phyloP scores from a whole-genome alignment of 2,329 filamentous ascomycete species.

The Sporothrix dimorphospora region DNA sequence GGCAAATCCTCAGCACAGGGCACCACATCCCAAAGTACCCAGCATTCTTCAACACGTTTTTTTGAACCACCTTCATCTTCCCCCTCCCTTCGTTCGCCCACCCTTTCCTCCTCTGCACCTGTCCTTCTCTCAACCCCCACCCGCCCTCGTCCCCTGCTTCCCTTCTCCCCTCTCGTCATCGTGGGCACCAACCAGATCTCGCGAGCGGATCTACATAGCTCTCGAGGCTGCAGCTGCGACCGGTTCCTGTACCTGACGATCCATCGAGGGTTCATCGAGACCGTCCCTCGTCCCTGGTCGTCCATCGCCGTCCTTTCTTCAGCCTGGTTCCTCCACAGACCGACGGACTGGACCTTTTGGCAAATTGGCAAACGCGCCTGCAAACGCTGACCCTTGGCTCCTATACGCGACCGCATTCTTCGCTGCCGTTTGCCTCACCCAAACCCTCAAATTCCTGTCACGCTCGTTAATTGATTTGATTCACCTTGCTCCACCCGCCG shows the following conservation, averaged over 20 bases:
- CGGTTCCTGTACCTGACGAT: constrained; percentile 25
- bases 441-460: constrained; percentile 6
- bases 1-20: constrained; percentile 16
- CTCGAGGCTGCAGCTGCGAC: constrained; percentile 1
- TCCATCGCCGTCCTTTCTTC: constrained; percentile 2
- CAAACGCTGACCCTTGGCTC: neutral
- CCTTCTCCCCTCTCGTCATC: constrained; percentile 6
- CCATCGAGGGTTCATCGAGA: constrained; percentile 12
- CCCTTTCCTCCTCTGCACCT: neutral
- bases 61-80: constrained; percentile 1
- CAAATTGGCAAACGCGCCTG: constrained; percentile 28
- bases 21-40: constrained; percentile 1
- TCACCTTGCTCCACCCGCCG: constrained; percentile 5
- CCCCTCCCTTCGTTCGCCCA: neutral
- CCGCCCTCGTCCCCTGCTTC: neutral
- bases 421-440: neutral
- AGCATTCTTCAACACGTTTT: constrained; percentile 23
- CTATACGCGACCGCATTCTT: constrained; percentile 27
- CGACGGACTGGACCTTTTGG: neutral
- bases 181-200: constrained; percentile 14
- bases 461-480: constrained; percentile 27
- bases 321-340: neutral
- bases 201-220: constrained; percentile 22
- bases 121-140: neutral
- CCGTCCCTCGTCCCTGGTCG: neutral